phyloP scores from a whole-genome alignment of 1,139 yeast genomes.

The Diutina ranongensis region DNA sequence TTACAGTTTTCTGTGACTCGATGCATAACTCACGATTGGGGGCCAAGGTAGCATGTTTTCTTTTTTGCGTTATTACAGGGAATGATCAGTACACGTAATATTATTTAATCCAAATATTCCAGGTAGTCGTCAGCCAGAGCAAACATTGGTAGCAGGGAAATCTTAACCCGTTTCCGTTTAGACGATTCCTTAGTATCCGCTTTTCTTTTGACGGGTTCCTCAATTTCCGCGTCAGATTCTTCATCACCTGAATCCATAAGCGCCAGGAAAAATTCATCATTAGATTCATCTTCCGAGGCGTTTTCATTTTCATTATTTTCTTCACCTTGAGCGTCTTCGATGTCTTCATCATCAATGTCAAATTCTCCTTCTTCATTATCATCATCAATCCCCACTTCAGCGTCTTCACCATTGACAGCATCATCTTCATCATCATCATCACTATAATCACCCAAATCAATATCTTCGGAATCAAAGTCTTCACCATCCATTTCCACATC shows the following conservation, averaged over 20 bases:
- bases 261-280: slow-evolving; percentile 13
- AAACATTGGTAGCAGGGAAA: slow-evolving; percentile 68
- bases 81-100: not conserved
- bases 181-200: slow-evolving; percentile 14
- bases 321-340: slow-evolving; percentile 14
- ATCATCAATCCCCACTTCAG: slow-evolving; percentile 21
- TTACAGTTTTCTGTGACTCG: too few species aligned
- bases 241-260: not conserved
- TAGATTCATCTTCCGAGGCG: slow-evolving; percentile 15
- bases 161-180: slow-evolving; percentile 45
- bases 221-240: slow-evolving; percentile 16
- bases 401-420: slow-evolving; percentile 12
- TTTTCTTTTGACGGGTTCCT: slow-evolving; percentile 16
- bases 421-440: slow-evolving; percentile 20
- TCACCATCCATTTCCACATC: slow-evolving; percentile 1
- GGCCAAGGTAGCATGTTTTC: too few species aligned
- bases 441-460: not conserved
- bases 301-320: slow-evolving; percentile 12
- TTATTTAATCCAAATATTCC: slow-evolving; percentile 38
- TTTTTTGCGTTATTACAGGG: not conserved
- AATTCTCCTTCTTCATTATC: slow-evolving; percentile 16
- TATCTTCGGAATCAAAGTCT: not conserved
- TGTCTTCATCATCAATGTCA: slow-evolving; percentile 12
- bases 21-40: too few species aligned
- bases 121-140: slow-evolving; percentile 90